Evolutionary conservation across 331 rosid species (phyloP), one percentile per base, ranked within the genome.

Genomic region (Pyrus hybrid): DNA sequence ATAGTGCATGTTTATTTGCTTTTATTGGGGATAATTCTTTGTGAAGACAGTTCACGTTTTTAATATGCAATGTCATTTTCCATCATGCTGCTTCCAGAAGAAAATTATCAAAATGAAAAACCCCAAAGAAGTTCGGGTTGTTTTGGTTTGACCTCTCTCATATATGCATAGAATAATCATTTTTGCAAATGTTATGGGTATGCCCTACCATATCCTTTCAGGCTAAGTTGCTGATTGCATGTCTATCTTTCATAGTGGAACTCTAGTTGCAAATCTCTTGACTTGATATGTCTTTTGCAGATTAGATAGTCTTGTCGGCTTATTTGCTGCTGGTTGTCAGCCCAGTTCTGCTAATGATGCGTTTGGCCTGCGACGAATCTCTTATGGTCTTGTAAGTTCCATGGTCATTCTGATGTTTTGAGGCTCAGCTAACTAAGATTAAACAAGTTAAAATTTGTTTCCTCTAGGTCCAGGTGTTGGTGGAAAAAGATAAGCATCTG

Each of bases 261-360:
- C 22, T 71, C 62, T 69, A 13, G 57, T 53, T 74, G 82, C 73
- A 5, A 12, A 43, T 84, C 47, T 80, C 11, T 60, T 32, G 72
- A 68, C 77, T 53, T 79, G 78, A 66, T 80, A 35, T 53, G 61
- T 68, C 68, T 85, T 68, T 41, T 88, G 83, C 96, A 91, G 98
- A 84, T 91, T 91, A 79, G 97, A 90, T 84, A 94, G 96, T 82
- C 92, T 94, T 76, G 87, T 88, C 16, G 97, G 98, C 77, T 86
- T 94, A 83, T 91, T 94, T 87, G 82, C 96, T 66, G 95, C 94
- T 32, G 98, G 97, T 16, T 91, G 97, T 83, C 97, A 91, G 90
- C 97, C 98, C 72, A 90, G 92, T 85, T 91, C 98, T 63, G 70
- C 93, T 63, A 94, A 83, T 80, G 98, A 94, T 71, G 95, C 93